These are phyloP conservation scores for Parmelia sp. DNA, from an alignment of 495 filamentous ascomycete species.

Conservation along the genomic window DNA sequence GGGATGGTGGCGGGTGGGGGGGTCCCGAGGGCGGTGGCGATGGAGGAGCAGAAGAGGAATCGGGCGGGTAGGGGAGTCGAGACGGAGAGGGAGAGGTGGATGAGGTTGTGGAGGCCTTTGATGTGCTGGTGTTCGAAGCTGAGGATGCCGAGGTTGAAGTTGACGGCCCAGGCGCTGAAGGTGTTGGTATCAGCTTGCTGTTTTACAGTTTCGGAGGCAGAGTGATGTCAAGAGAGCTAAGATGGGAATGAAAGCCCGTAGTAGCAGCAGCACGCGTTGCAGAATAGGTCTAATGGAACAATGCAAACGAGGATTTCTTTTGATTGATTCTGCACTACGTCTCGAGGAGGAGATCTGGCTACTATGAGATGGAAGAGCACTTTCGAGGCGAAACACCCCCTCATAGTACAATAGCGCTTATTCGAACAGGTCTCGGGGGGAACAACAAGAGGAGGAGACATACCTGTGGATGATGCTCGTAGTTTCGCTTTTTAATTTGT, in stretches of 20 bases:
- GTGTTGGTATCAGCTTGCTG: background rate
- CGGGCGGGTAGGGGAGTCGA: constrained; percentile 36
- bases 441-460: background rate
- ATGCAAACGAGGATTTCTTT: background rate
- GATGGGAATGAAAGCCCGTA: background rate
- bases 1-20: constrained; percentile 30
- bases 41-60: constrained; percentile 49
- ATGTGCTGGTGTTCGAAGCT: constrained; percentile 35
- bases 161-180: constrained; percentile 16
- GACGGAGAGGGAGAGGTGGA: constrained; percentile 48
- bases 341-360: background rate
- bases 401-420: background rate
- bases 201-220: background rate
- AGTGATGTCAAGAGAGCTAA: background rate
- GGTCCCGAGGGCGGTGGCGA: constrained; percentile 31
- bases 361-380: background rate
- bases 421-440: background rate
- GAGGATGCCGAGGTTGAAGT: constrained; percentile 28
- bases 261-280: background rate
- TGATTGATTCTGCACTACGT: background rate
- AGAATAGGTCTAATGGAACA: background rate
- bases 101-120: constrained; percentile 44
- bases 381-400: background rate
- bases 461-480: constrained; percentile 20
- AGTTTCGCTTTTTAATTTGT: background rate